Evolutionary conservation across 805 yeast species (phyloP), one percentile per base, ranked within the genome.

Genomic region (Wickerhamomyces ciferrii): DNA sequence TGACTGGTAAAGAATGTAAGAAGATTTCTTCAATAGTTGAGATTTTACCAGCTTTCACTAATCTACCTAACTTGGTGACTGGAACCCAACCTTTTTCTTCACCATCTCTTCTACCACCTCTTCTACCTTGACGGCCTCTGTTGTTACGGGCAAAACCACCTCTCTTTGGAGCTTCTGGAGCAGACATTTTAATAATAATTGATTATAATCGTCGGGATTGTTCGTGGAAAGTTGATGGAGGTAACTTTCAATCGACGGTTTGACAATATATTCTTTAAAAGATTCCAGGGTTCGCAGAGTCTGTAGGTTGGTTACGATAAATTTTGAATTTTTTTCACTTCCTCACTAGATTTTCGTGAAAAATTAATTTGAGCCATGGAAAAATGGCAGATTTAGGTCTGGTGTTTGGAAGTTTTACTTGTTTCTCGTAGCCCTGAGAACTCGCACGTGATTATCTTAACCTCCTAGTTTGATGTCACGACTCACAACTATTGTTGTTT

Each of bases 21-120:
- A 90, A 94, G 81, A 94, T 88, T 82, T 94, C 96, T 82, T 94
- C 99, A 67, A 94, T 79, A 69, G 96, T 76, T 72, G 91, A 75
- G 78, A 94, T 82, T 86, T 94, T 92, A 76, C 96, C 96, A 69
- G 97, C 96, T 82, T 90, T 89, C 63, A 94, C 99, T 70, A 94
- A 85, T 86, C 99, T 92, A 79, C 99, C 99, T 73, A 94, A 87
- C 85, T 94, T 94, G 94, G 99, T 94, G 73, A 94, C 98, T 79
- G 99, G 99, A 68, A 83, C 84, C 99, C 99, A 94, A 68, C 95
- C 96, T 82, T 92, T 91, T 83, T 94, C 98, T 79, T 92, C 97
- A 61, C 79, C 81, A 67, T 79, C 78, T 74, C 91, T 81, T 71
- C 86, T 78, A 65, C 91, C 84, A 66, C 86, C 81, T 74, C 88